A percentile compares a stretch with the other conserved stretches of the same genome.
Evolutionary conservation across 2,329 filamentous ascomycete genomes (phyloP).

Genomic region (Aspergillus novoparasiticus): DNA sequence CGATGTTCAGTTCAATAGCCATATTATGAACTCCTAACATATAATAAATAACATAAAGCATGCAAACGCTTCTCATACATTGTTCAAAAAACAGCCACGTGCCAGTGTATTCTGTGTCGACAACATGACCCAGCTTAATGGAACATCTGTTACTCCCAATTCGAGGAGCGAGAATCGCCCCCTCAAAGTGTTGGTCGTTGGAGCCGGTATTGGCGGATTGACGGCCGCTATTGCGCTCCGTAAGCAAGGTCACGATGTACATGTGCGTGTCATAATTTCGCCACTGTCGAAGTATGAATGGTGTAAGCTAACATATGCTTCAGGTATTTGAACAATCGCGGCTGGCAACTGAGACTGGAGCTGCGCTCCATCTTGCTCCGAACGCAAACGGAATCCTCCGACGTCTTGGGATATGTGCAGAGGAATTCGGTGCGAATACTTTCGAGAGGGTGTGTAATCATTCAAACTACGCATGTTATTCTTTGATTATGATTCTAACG

Average conservation of each 20-base stretch:
- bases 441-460: not conserved
- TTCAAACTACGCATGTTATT: not conserved
- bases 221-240: conserved; percentile 49
- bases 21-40: not conserved
- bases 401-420: conserved; percentile 42
- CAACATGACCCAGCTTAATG: not conserved
- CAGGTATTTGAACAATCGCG: conserved; percentile 58
- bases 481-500: not conserved
- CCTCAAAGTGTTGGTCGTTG: conserved; percentile 1
- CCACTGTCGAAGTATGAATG: not conserved
- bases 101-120: not conserved
- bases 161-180: not conserved
- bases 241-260: conserved; percentile 51
- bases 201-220: conserved; percentile 27
- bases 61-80: not conserved
- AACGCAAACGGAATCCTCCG: conserved; percentile 61
- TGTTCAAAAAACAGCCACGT: not conserved
- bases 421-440: conserved; percentile 7
- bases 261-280: not conserved
- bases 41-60: not conserved
- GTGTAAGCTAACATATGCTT: not conserved
- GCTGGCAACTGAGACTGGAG: conserved; percentile 57
- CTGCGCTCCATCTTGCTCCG: conserved; percentile 62
- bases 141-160: not conserved
- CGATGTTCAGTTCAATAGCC: not conserved